A percentile compares a stretch with the other conserved stretches of the same genome.
These are phyloP conservation scores for Microthlaspi erraticum DNA, from an alignment of 345 rosid genomes.

Conservation along the genomic window DNA sequence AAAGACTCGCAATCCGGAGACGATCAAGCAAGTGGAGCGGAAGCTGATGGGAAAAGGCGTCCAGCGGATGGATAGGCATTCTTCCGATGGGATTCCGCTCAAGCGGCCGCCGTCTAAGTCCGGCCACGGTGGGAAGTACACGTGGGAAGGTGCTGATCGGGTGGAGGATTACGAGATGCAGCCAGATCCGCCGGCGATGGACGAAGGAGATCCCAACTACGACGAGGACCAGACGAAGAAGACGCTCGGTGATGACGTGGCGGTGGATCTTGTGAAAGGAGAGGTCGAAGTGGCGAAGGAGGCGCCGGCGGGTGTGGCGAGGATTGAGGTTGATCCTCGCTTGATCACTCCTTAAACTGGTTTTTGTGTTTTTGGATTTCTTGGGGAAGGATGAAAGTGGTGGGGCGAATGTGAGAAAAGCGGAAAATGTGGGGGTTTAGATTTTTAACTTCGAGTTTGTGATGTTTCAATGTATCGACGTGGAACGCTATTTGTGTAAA, in stretches of 20 bases:
- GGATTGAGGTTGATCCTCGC: conserved; percentile 66
- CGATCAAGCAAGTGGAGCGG: conserved; percentile 62
- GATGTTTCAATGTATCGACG: conserved; percentile 1
- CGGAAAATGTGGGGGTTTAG: neutral
- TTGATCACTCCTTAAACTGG: conserved; percentile 26
- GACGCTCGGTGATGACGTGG: conserved; percentile 50
- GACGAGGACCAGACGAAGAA: conserved; percentile 60
- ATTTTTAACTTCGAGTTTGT: neutral
- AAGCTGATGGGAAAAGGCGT: conserved; percentile 76
- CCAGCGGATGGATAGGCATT: conserved; percentile 78
- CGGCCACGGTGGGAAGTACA: conserved; percentile 87
- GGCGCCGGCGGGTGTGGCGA: conserved; percentile 57
- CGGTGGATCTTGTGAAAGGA: conserved; percentile 52
- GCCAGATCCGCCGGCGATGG: conserved; percentile 62
- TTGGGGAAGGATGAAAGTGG: neutral
- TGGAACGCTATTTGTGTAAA: conserved; percentile 10
- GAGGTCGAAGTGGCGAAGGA: conserved; percentile 71
- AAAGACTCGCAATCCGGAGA: conserved; percentile 57
- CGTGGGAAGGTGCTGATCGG: conserved; percentile 82
- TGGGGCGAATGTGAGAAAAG: conserved; percentile 1
- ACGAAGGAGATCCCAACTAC: conserved; percentile 80
- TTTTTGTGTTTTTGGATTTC: neutral
- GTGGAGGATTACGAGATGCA: conserved; percentile 58
- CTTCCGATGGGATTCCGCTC: conserved; percentile 63
- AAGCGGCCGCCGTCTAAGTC: conserved; percentile 64